Percentiles rank a stretch among this genome's conserved stretches.
Evolutionary conservation across 140 eudicot species (phyloP).

Genomic region (Flaveria floridana): DNA sequence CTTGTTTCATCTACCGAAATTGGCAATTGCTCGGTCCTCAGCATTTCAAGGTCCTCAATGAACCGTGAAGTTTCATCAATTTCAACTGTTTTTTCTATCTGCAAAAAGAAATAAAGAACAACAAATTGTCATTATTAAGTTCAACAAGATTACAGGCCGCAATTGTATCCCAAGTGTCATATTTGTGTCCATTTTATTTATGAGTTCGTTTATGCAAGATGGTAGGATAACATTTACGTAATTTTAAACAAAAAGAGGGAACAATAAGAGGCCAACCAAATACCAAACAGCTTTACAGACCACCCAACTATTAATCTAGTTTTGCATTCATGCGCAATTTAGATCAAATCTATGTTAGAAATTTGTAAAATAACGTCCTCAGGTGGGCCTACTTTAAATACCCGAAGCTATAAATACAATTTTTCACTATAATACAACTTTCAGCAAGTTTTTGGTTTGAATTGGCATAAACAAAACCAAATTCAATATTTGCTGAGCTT

Average conservation of each 20-base stretch:
- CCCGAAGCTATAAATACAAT: neutral
- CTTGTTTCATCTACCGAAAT: constrained; percentile 58
- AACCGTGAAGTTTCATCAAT: constrained; percentile 67
- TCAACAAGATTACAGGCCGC: neutral
- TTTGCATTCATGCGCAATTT: neutral
- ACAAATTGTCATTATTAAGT: neutral
- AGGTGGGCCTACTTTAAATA: neutral
- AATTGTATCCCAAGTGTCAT: neutral
- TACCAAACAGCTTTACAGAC: too few species aligned
- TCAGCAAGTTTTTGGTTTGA: neutral
- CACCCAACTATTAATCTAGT: neutral
- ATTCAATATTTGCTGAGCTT: neutral
- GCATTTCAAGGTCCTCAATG: constrained; percentile 75
- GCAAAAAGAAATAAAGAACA: neutral
- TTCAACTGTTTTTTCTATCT: constrained; percentile 90
- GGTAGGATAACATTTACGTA: neutral
- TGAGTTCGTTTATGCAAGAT: neutral
- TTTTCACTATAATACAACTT: too few species aligned
- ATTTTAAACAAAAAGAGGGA: too few species aligned
- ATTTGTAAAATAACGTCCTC: neutral
- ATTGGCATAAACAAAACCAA: neutral
- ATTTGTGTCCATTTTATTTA: neutral
- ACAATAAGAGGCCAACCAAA: too few species aligned
- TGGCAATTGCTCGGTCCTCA: constrained; percentile 53
- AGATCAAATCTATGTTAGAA: neutral